Evolutionary conservation across 1,284 basidiomycete genomes (phyloP).

Genomic region (Trichosporon sp.): DNA sequence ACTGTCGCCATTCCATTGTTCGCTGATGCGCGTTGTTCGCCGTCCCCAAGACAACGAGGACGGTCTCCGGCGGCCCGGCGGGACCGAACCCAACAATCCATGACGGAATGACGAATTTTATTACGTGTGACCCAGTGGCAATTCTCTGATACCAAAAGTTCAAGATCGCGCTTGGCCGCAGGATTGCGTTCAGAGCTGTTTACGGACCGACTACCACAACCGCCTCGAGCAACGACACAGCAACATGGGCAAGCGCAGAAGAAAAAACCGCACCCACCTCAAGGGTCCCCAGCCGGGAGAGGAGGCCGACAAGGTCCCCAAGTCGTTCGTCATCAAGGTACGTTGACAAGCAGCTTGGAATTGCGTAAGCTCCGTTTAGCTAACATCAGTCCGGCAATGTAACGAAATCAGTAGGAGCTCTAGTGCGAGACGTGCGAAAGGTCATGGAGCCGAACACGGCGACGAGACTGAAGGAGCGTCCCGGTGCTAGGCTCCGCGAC

Average conservation of each 20-base stretch:
- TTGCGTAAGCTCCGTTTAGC: background rate
- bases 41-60: slow-evolving; percentile 1
- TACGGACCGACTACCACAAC: background rate
- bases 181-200: slow-evolving; percentile 7
- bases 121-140: slow-evolving; percentile 11
- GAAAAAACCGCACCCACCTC: slow-evolving; percentile 84
- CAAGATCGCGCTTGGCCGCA: slow-evolving; percentile 14
- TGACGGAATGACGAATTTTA: background rate
- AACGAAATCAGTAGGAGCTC: slow-evolving; percentile 78
- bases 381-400: slow-evolving; percentile 73
- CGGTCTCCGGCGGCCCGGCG: background rate
- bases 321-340: slow-evolving; percentile 78
- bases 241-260: slow-evolving; percentile 68
- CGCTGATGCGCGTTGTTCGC: background rate
- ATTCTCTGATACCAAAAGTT: slow-evolving; percentile 17
- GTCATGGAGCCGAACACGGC: slow-evolving; percentile 99
- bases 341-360: slow-evolving; percentile 19
- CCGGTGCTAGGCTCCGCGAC: slow-evolving; percentile 90
- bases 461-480: slow-evolving; percentile 82
- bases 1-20: background rate
- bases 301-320: slow-evolving; percentile 58
- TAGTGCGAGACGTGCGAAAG: slow-evolving; percentile 89
- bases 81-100: background rate
- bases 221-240: background rate
- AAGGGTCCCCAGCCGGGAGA: slow-evolving; percentile 61